A percentile compares a stretch with the other conserved stretches of the same genome.
Conservation (phyloP, 805 yeast genomes). For the Priceomyces melissophilus region DNA sequence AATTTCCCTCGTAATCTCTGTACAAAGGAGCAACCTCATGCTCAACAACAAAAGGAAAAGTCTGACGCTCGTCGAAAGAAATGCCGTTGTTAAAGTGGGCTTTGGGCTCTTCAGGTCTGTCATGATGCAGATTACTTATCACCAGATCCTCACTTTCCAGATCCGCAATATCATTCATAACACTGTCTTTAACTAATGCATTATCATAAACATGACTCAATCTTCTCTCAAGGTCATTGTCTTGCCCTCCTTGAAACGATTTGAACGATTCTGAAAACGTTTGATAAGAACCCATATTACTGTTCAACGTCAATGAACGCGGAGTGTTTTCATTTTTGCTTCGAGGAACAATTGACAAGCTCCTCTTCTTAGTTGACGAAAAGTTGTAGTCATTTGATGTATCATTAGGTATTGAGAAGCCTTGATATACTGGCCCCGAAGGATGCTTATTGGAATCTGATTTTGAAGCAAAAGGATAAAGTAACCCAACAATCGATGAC, state of each 20-base stretch:
- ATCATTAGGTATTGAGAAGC: not conserved
- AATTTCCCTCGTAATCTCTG: conserved; percentile 34
- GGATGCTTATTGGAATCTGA: conserved; percentile 3
- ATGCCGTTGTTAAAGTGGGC: not conserved
- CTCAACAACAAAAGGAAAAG: conserved; percentile 19
- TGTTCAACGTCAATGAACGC: conserved; percentile 19
- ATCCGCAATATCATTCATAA: conserved; percentile 1
- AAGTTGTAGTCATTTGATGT: conserved; percentile 11
- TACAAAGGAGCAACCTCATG: conserved; percentile 34
- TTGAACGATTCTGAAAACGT: conserved; percentile 15
- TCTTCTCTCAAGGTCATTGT: conserved; percentile 28
- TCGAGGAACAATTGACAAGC: conserved; percentile 22
- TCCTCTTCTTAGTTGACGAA: conserved; percentile 25
- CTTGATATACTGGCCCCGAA: not conserved
- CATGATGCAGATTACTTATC: not conserved
- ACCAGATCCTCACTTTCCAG: conserved; percentile 1
- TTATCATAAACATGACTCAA: conserved; percentile 18
- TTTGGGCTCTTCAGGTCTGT: no score
- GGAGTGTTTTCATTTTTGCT: conserved; percentile 18
- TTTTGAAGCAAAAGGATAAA: conserved; percentile 7
- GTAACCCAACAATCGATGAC: conserved; percentile 9
- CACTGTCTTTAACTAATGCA: conserved; percentile 1
- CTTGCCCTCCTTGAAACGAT: conserved; percentile 15
- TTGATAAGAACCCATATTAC: conserved; percentile 17
- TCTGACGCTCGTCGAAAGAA: not conserved